Evolutionary conservation across 176 grass and related monocot species (phyloP).

Genomic region (Musa beccarii): DNA sequence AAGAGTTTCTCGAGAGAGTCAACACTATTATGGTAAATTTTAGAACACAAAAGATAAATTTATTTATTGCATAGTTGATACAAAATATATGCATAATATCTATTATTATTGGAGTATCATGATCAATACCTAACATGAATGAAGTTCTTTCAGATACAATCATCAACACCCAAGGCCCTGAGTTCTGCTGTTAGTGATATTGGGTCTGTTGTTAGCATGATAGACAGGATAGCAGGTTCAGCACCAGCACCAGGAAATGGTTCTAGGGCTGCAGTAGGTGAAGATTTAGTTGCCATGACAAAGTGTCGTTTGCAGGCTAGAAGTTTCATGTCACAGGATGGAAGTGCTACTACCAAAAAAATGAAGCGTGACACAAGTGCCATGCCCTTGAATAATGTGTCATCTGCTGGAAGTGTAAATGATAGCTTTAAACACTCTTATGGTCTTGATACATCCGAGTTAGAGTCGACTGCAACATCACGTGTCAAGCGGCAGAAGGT

Average conservation of each 20-base stretch:
- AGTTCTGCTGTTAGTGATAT: conserved; percentile 9
- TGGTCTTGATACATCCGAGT: conserved; percentile 41
- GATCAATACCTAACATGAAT: background rate
- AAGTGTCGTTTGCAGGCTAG: conserved; percentile 95
- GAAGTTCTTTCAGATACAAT: conserved; percentile 2
- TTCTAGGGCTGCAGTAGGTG: conserved; percentile 85
- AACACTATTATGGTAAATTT: no score
- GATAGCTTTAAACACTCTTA: conserved; percentile 66
- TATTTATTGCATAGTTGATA: no score
- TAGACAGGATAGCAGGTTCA: conserved; percentile 50
- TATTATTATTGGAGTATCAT: no score
- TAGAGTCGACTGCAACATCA: conserved; percentile 89
- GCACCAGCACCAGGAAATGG: conserved; percentile 94
- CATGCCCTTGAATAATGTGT: conserved; percentile 79
- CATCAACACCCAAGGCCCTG: conserved; percentile 10
- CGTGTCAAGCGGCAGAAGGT: conserved; percentile 50
- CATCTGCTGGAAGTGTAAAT: conserved; percentile 58
- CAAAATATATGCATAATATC: no score
- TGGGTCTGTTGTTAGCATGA: conserved; percentile 16
- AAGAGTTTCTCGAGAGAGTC: no score
- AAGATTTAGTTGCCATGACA: conserved; percentile 97
- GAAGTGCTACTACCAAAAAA: conserved; percentile 77
- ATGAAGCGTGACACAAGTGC: conserved; percentile 98
- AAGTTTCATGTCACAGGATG: conserved; percentile 82
- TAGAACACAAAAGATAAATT: no score